Evolutionary conservation across 2,329 filamentous ascomycete species (phyloP).

Genomic region (Xylaria sp.): DNA sequence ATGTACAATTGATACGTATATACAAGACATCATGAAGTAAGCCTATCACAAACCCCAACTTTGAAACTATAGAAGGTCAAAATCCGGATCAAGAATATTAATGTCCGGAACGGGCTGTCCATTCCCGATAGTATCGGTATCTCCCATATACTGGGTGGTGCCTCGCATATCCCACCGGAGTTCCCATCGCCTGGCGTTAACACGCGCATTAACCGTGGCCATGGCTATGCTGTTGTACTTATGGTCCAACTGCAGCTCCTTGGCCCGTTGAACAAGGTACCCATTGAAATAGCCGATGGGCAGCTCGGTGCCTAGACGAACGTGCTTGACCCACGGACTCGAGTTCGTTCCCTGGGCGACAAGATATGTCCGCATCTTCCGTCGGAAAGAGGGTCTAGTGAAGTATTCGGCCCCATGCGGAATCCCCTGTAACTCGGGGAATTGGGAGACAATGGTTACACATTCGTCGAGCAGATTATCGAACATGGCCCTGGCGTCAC

Average conservation of each 20-base stretch:
- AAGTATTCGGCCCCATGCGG: conserved; percentile 66
- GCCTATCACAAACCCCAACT: not conserved
- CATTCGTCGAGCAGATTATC: conserved; percentile 79
- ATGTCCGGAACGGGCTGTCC: conserved; percentile 29
- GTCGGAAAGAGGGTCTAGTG: conserved; percentile 69
- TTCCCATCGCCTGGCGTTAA: conserved; percentile 50
- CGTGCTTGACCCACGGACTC: conserved; percentile 75
- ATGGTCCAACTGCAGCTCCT: conserved; percentile 76
- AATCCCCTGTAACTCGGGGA: conserved; percentile 78
- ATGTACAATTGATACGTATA: conserved; percentile 30
- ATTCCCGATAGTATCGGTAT: conserved; percentile 42
- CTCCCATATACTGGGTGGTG: conserved; percentile 43
- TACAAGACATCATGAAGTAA: conserved; percentile 10
- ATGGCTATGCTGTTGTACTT: conserved; percentile 78
- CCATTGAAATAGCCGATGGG: conserved; percentile 90
- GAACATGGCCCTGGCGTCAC: conserved; percentile 71
- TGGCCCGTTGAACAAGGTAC: conserved; percentile 80
- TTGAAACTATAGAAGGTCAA: not conserved
- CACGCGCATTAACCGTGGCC: conserved; percentile 78
- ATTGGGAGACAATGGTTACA: conserved; percentile 71
- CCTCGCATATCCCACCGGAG: conserved; percentile 42
- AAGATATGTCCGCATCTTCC: conserved; percentile 66
- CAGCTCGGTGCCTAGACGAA: conserved; percentile 69
- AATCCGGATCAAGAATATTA: conserved; percentile 21
- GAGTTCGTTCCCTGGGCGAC: conserved; percentile 64